Base-by-base conservation (phyloP, 1,284 basidiomycete species). In the Somion occarium region DNA sequence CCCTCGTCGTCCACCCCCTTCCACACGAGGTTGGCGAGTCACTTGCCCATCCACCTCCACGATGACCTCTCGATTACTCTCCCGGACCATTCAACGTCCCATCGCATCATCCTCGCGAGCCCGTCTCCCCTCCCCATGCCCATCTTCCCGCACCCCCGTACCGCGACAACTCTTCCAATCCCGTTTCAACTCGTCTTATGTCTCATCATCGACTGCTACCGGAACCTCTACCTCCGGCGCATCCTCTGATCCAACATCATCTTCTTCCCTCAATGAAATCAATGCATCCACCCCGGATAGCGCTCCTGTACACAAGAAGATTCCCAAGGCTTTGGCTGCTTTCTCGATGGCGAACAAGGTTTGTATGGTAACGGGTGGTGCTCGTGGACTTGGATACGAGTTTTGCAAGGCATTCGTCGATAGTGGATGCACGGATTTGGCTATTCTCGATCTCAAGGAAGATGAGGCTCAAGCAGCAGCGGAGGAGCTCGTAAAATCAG, bases 291-390 rank as follows among this genome's bases (percentile, higher is more conserved):
- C 26, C 27, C 46, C 46, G 30, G 20, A 22, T 22, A 7, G 46
- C 30, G 11, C 46, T 22, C 12, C n/a, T n/a, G n/a, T n/a, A n/a
- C 7, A 49, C 18, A 15, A 19, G 4, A 51, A 45, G 24, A 38
- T 34, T 5, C 30, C 49, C 11, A 15, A 42, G 62, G 73, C 73
- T 15, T 73, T 89, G 43, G 76, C 82, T 13, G 73, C 77, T 25
- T 85, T 89, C 61, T 87, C 85, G 11, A 75, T 90, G 69, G 72
- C 81, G 60, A 76, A 76, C 61, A 90, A 89, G 74, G 92, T 95
- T 45, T 93, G 90, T 71, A 74, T 96, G 59, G 84, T 98, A 50
- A 98, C 95, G n/a, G 95, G 95, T 49, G 96, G 88, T 49, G 95
- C 93, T 15, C 80, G 91, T 61, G 95, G 95, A 12, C 73, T 97